Conservation (phyloP, 164 flowering plant species). For the Magnolia sinica region DNA sequence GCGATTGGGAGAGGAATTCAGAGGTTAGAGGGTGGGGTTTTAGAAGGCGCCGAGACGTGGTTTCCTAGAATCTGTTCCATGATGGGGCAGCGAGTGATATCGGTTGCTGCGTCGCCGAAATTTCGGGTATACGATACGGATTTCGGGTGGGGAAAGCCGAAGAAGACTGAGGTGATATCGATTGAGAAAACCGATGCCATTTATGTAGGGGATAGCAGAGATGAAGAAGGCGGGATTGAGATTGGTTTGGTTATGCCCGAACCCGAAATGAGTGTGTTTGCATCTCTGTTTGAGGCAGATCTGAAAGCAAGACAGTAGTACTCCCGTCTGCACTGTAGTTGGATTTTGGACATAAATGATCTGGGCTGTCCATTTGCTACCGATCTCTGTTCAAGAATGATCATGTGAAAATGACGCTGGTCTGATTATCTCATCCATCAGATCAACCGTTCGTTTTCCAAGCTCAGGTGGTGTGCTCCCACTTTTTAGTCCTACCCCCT, state of each 20-base stretch:
- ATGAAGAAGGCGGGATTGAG: constrained; percentile 39
- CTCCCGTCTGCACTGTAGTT: neutral
- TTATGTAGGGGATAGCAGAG: constrained; percentile 29
- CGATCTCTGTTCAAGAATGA: too few relatives aligned
- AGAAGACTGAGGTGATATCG: constrained; percentile 31
- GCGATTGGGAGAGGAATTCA: constrained; percentile 19
- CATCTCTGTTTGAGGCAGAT: constrained; percentile 18
- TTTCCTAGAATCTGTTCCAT: neutral
- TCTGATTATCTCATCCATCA: too few relatives aligned
- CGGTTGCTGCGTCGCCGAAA: constrained; percentile 43
- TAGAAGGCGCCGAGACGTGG: constrained; percentile 22
- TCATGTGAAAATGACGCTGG: too few relatives aligned
- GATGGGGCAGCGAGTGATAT: neutral
- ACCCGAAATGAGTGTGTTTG: constrained; percentile 27
- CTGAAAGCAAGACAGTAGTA: neutral
- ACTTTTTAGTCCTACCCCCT: too few relatives aligned
- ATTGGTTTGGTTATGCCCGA: constrained; percentile 20
- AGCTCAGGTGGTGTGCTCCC: too few relatives aligned
- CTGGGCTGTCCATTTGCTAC: too few relatives aligned
- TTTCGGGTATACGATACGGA: constrained; percentile 40
- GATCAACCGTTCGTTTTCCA: too few relatives aligned
- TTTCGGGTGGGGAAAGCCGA: constrained; percentile 66
- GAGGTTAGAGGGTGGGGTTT: constrained; percentile 7
- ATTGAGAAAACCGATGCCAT: constrained; percentile 25
- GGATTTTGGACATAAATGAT: too few relatives aligned